Evolutionary conservation across 2,329 filamentous ascomycete species (phyloP), one percentile per base, ranked within the genome.

Genomic region (Clarireedia paspali): DNA sequence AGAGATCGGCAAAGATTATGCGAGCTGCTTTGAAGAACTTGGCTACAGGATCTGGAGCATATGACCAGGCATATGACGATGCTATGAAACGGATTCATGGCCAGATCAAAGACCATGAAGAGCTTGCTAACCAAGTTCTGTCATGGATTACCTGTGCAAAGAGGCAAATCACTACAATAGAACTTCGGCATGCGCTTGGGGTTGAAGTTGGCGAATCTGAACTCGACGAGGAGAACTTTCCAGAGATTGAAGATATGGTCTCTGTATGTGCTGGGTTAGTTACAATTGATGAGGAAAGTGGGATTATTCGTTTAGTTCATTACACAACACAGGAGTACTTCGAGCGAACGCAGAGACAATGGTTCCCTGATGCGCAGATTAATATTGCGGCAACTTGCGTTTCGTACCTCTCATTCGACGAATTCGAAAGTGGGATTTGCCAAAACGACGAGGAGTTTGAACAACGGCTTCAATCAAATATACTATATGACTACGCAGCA

Each of bases 161-260:
- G 42, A 66, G 69, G 34, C 68, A 61, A 1, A 55, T 78, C 0
- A 68, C 58, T 1, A 62, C 54, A 0, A 0, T 26, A 1, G 74
- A 77, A 56, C 66, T 78, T 6, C 69, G 68, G 51, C 68, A 77
- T 59, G 75, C 74, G 0, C 67, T 79, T n/a, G 75, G 71, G 0
- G 64, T 74, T 0, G 69, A 73, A 40, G 1, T 51, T 1, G 68
- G 58, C 0, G 42, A 61, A 4, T 0, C 46, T 0, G 55, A 64
- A 1, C 50, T 76, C 14, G 70, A 46, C 39, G 12, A 10, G 50
- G 39, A 4, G 44, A 36, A 15, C 7, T 4, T 10, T 15, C 30
- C 4, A 39, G 10, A 20, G 34, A 53, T 5, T 15, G 6, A 47
- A 24, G 14, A 36, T 12, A 2, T 10, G 5, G 39, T 6, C 2